A percentile compares a stretch with the other conserved stretches of the same genome.
phyloP scores from a whole-genome alignment of 805 yeast species.

The Pichia pseudocactophila region DNA sequence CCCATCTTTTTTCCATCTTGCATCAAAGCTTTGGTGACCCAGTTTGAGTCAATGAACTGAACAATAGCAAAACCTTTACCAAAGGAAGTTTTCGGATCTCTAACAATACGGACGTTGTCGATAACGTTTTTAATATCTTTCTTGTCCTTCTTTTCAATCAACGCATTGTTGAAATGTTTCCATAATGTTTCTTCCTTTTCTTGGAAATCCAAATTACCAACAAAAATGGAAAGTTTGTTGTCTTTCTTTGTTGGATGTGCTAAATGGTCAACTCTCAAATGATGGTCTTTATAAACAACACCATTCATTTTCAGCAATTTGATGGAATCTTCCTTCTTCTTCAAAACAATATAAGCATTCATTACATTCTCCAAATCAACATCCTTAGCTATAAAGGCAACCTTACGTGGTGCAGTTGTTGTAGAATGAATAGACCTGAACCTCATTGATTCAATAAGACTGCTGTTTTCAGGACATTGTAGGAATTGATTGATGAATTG shows the following conservation, averaged over 20 bases:
- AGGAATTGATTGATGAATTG: conserved; percentile 39
- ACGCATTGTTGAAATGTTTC: conserved; percentile 54
- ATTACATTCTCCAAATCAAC: conserved; percentile 74
- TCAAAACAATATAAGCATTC: conserved; percentile 82
- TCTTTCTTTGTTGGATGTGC: conserved; percentile 85
- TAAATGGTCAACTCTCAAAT: conserved; percentile 86
- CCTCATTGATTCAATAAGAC: conserved; percentile 58
- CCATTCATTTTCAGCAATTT: conserved; percentile 54
- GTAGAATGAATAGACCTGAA: conserved; percentile 88
- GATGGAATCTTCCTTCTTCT: conserved; percentile 39
- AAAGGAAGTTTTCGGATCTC: conserved; percentile 88
- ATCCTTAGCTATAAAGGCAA: conserved; percentile 75
- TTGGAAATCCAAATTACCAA: conserved; percentile 91
- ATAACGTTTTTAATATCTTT: conserved; percentile 34
- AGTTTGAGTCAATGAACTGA: conserved; percentile 66
- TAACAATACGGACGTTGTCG: conserved; percentile 80
- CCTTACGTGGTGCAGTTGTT: conserved; percentile 83
- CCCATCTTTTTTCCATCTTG: conserved; percentile 58
- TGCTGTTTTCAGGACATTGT: conserved; percentile 7
- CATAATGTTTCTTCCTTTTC: conserved; percentile 85
- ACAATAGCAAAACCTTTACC: conserved; percentile 98
- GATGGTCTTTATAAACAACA: conserved; percentile 56
- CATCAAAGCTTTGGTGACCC: conserved; percentile 75
- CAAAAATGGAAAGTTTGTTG: conserved; percentile 74
- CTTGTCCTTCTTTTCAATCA: conserved; percentile 35